Evolutionary conservation across 345 rosid genomes (phyloP).

Genomic region (Acer campestre): DNA sequence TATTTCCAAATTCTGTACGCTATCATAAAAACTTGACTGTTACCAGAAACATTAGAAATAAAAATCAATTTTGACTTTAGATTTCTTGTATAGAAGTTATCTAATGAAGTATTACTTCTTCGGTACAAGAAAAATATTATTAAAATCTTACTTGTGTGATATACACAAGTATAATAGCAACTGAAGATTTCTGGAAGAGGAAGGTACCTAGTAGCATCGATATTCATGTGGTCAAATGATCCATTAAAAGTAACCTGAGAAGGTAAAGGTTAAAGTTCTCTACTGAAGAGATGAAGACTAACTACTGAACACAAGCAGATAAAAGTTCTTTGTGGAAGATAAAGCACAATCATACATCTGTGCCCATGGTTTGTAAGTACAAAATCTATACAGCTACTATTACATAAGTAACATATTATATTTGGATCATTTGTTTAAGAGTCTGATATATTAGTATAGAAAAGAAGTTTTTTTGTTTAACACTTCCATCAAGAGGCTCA

Average conservation of each 20-base stretch:
- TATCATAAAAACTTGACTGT: slow-evolving; percentile 36
- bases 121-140: slow-evolving; percentile 9
- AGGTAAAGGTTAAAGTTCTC: slow-evolving; percentile 20
- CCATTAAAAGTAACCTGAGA: slow-evolving; percentile 93
- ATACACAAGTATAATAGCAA: slow-evolving; percentile 4
- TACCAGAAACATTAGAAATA: slow-evolving; percentile 2
- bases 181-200: slow-evolving; percentile 12
- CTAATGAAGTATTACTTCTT: background rate
- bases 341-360: background rate
- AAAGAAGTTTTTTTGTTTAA: too few relatives aligned
- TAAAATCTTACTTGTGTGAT: slow-evolving; percentile 10
- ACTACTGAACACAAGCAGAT: background rate
- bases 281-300: slow-evolving; percentile 10
- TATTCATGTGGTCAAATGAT: slow-evolving; percentile 94
- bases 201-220: slow-evolving; percentile 89
- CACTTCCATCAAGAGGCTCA: too few relatives aligned
- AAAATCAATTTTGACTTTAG: background rate
- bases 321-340: background rate
- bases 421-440: too few relatives aligned
- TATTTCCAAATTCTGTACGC: slow-evolving; percentile 93
- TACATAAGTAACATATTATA: too few relatives aligned
- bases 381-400: too few relatives aligned
- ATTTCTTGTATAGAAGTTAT: slow-evolving; percentile 11
- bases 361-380: background rate
- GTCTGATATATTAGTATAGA: too few relatives aligned